Conservation (phyloP, 2,329 filamentous ascomycete species). For the Trichoderma brevicompactum region DNA sequence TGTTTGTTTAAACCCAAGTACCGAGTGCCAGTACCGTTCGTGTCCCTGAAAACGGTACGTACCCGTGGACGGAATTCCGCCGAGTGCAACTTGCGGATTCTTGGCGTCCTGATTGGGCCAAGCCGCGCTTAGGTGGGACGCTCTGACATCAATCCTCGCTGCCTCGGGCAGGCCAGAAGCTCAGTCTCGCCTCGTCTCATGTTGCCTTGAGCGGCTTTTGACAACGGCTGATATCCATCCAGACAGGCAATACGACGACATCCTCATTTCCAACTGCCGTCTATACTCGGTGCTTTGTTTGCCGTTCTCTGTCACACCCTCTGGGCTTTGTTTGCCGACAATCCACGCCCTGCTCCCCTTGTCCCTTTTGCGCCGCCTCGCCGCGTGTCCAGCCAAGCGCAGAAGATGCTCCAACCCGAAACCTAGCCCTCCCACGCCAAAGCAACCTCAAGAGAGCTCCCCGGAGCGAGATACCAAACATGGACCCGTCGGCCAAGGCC, state of each 20-base stretch:
- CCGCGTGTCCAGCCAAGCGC: background rate
- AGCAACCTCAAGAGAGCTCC: constrained; percentile 2
- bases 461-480: background rate
- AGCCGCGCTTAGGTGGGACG: background rate
- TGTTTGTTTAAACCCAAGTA: no score
- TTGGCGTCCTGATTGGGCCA: constrained; percentile 8
- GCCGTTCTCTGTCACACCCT: background rate
- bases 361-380: background rate
- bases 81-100: background rate
- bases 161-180: constrained; percentile 4
- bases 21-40: no score
- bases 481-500: constrained; percentile 6
- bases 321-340: no score
- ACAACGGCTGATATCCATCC: background rate
- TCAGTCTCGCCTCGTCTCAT: background rate
- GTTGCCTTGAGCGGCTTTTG: background rate
- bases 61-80: background rate
- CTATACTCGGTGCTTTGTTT: background rate
- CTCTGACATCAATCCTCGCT: constrained; percentile 29
- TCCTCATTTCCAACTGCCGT: no score
- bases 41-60: constrained; percentile 1
- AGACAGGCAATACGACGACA: no score
- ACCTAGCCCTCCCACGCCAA: background rate
- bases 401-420: constrained; percentile 16
- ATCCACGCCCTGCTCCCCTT: background rate